Base-by-base conservation (phyloP, 2,329 filamentous ascomycete species). In the Paracamarosporium sp. region DNA sequence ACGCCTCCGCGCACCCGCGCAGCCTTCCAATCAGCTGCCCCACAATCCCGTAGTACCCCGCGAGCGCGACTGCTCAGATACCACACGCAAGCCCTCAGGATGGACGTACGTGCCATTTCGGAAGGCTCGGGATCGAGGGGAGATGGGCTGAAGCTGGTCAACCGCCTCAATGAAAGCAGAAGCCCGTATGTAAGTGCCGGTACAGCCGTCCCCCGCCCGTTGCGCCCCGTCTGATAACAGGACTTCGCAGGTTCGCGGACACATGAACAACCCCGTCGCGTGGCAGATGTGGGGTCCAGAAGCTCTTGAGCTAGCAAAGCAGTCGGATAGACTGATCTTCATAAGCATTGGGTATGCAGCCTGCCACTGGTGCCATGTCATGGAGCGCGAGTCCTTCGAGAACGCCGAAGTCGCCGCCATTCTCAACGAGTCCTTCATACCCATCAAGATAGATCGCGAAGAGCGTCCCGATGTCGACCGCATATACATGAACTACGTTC, bases 401-500 rank as follows among this genome's bases (percentile, higher is more conserved):
- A 91, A 96, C 65, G 81, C 86, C 1, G 88, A 92, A 61, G 89
- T 97, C 59, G 93, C 95, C 15, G 80, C 86, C 24, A 83, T 97
- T 56, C 83, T 99, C 33, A 99, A 98, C 80, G 83, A 89, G 59
- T 86, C 87, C 56, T 99, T 98, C 76, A 87, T 99, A 43, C 94
- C 95, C 4, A 88, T 98, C 74, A 90, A 97, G 68, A 86, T 98
- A 70, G 95, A 99, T 77, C 88, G 93, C 59, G 95, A 99, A 78
- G 92, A 97, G 78, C 88, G 94, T 25, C 94, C 94, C 8, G 93
- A 98, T 72, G 88, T 98, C 63, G 95, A 99, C 72, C 88, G 91
- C 60, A 93, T 98, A 63, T 98, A 98, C 76, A 97, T 97, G 92
- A 97, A 97, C 80, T 99, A 97, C 76, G 90, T 97, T 38, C 93